A percentile compares a stretch with the other conserved stretches of the same genome.
Evolutionary conservation across 768 basidiomycete species (phyloP).

Genomic region (Xanthoconium purpureum): DNA sequence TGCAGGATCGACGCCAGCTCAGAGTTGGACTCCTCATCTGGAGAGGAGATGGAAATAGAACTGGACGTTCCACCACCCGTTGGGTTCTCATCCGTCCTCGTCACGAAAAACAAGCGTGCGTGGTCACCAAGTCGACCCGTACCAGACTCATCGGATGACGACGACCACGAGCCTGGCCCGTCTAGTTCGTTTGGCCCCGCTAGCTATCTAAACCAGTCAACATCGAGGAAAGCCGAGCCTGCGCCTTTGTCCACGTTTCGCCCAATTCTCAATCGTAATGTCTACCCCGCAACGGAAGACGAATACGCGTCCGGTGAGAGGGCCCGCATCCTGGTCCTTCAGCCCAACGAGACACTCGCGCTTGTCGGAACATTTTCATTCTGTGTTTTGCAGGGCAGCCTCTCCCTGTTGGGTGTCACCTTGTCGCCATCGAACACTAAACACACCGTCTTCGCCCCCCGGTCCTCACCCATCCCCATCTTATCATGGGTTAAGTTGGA

Average conservation of each 20-base stretch:
- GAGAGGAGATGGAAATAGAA: slow-evolving; percentile 23
- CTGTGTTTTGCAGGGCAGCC: slow-evolving; percentile 57
- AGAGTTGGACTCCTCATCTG: slow-evolving; percentile 25
- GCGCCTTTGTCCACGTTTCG: slow-evolving; percentile 47
- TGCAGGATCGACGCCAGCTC: slow-evolving; percentile 37
- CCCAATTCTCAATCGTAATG: slow-evolving; percentile 36
- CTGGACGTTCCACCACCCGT: slow-evolving; percentile 15
- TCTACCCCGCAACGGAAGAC: slow-evolving; percentile 22
- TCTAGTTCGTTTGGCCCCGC: slow-evolving; percentile 2
- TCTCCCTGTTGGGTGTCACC: slow-evolving; percentile 56
- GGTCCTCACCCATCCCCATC: slow-evolving; percentile 72
- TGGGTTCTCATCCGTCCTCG: slow-evolving; percentile 11
- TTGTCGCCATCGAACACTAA: slow-evolving; percentile 38
- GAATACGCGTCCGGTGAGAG: background rate
- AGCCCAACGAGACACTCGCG: slow-evolving; percentile 40
- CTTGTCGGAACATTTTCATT: slow-evolving; percentile 59
- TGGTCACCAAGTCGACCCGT: slow-evolving; percentile 62
- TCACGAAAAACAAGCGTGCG: slow-evolving; percentile 32
- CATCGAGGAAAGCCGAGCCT: slow-evolving; percentile 14
- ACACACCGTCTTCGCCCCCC: slow-evolving; percentile 70
- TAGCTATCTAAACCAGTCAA: background rate
- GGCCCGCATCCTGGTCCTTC: slow-evolving; percentile 43
- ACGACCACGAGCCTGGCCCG: slow-evolving; percentile 37
- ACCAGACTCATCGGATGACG: slow-evolving; percentile 41
- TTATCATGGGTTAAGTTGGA: slow-evolving; percentile 31